Conservation (phyloP, 2,329 filamentous ascomycete species). For the Esteya vermicola region DNA sequence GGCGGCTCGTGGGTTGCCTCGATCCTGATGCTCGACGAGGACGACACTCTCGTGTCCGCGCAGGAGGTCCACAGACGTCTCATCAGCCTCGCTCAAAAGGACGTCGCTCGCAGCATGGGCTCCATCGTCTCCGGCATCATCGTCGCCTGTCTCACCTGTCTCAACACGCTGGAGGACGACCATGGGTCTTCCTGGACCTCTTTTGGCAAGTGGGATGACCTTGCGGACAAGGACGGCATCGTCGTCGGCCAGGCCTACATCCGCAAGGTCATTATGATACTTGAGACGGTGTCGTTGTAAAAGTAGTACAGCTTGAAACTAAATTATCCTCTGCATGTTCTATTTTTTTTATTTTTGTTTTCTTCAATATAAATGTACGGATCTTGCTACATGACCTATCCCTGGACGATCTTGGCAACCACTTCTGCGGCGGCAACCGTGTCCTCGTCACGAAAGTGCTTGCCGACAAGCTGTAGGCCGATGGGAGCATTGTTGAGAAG, state of each 20-base stretch:
- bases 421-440: no score
- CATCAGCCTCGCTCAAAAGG: neutral
- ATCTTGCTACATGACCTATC: no score
- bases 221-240: constrained; percentile 1
- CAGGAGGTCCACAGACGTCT: neutral
- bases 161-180: neutral
- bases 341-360: no score
- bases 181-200: neutral
- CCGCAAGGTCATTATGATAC: neutral
- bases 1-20: neutral
- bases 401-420: no score
- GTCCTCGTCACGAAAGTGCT: no score
- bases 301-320: no score
- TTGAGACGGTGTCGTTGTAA: neutral
- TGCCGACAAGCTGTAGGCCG: no score
- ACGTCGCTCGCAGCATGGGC: neutral
- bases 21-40: neutral
- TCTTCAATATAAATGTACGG: no score
- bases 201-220: neutral
- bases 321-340: no score
- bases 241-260: neutral
- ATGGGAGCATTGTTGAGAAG: no score
- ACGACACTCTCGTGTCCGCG: neutral
- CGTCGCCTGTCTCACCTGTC: neutral
- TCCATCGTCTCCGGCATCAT: neutral